Percentiles rank a stretch among this genome's conserved stretches.
These are phyloP conservation scores for Dispira parvispora DNA, from an alignment of 192 early-diverging fungal genomes.

Conservation along the genomic window DNA sequence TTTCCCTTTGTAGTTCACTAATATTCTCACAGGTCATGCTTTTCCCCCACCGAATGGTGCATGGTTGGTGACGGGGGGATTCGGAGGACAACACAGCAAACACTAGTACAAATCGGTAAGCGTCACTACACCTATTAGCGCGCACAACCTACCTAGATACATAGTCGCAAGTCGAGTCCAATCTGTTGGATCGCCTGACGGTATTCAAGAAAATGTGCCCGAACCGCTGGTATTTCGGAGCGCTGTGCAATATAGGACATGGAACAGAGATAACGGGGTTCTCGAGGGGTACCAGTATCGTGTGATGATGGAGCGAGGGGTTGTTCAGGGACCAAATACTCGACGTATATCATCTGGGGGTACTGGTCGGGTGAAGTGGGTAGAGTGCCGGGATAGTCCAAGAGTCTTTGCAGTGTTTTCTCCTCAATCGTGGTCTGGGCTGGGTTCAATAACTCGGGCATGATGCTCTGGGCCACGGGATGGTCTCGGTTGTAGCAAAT, in stretches of 20 bases:
- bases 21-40: too few species aligned
- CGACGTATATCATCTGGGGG: neutral
- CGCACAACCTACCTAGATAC: too few species aligned
- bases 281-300: neutral
- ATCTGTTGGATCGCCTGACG: neutral
- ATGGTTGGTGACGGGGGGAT: too few species aligned
- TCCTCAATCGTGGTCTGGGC: neutral
- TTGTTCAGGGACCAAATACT: neutral
- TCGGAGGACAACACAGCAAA: too few species aligned
- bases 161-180: constrained; percentile 1
- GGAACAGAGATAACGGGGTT: neutral
- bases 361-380: neutral
- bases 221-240: neutral
- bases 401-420: neutral
- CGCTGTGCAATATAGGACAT: neutral
- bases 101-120: too few species aligned
- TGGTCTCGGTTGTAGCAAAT: neutral
- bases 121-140: too few species aligned
- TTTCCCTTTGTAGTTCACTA: too few species aligned
- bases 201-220: neutral
- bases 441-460: neutral
- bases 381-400: constrained; percentile 6
- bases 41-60: too few species aligned
- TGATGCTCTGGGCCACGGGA: neutral
- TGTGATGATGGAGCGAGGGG: neutral